Evolutionary conservation across 2,329 filamentous ascomycete species (phyloP).

Genomic region (Cercospora berteroae): DNA sequence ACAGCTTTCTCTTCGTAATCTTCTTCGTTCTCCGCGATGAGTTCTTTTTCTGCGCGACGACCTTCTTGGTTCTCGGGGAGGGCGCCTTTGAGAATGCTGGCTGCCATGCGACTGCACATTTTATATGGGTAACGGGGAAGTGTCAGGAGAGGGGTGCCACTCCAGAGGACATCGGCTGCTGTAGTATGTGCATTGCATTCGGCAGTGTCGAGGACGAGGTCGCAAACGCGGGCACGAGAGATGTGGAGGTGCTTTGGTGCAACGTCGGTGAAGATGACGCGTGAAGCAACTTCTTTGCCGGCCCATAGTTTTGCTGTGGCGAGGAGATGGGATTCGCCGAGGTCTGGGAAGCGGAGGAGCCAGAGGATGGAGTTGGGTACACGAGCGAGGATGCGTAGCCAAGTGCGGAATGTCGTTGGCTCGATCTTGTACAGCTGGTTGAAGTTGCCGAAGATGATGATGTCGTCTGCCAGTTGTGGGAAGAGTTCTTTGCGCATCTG

Average conservation of each 20-base stretch:
- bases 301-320: constrained; percentile 82
- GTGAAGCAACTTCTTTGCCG: constrained; percentile 75
- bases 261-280: constrained; percentile 93
- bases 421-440: constrained; percentile 99
- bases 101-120: constrained; percentile 98
- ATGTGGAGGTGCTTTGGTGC: constrained; percentile 95
- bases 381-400: constrained; percentile 83
- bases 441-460: constrained; percentile 93
- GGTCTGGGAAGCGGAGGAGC: constrained; percentile 93
- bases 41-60: constrained; percentile 63
- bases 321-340: constrained; percentile 81
- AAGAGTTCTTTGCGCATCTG: constrained; percentile 91
- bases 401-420: constrained; percentile 90
- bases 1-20: constrained; percentile 82
- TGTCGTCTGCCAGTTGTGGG: constrained; percentile 74
- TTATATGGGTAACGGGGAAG: constrained; percentile 92
- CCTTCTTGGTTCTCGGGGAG: constrained; percentile 71
- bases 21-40: constrained; percentile 74
- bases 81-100: constrained; percentile 87
- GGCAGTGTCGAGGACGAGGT: constrained; percentile 93
- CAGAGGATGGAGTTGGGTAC: constrained; percentile 88
- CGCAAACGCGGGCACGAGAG: constrained; percentile 82
- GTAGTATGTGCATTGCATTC: constrained; percentile 99
- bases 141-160: constrained; percentile 87
- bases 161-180: constrained; percentile 94